A percentile compares a stretch with the other conserved stretches of the same genome.
phyloP scores from a whole-genome alignment of 345 rosid genomes.

The Hibiscus tridactylites region DNA sequence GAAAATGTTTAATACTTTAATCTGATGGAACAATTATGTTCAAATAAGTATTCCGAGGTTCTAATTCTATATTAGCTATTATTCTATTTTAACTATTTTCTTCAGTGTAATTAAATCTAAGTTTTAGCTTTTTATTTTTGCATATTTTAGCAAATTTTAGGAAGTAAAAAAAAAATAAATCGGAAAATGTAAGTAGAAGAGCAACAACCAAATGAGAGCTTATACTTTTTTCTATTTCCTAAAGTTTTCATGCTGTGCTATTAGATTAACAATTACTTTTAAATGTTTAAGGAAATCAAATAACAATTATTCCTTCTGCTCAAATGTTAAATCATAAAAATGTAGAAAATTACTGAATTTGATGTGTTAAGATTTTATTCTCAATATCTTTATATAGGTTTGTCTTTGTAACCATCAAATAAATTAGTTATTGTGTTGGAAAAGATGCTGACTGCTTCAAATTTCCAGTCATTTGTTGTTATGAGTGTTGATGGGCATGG shows the following conservation, averaged over 20 bases:
- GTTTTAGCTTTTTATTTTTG: background rate
- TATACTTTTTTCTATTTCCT: background rate
- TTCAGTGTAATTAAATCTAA: background rate
- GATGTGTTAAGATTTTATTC: background rate
- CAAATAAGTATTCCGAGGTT: background rate
- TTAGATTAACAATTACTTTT: background rate
- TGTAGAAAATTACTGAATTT: background rate
- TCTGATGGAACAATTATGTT: background rate
- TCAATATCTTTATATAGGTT: background rate
- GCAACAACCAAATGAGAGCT: background rate
- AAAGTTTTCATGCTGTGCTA: background rate
- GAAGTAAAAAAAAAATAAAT: background rate
- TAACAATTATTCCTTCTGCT: background rate
- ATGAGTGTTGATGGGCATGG: conserved; percentile 43
- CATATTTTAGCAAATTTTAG: background rate
- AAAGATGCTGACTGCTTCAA: conserved; percentile 2
- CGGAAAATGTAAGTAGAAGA: background rate
- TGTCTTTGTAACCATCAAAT: background rate
- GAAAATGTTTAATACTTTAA: background rate
- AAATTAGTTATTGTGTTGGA: background rate
- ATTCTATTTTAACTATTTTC: background rate
- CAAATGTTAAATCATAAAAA: background rate
- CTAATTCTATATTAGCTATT: background rate
- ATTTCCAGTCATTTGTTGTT: conserved; percentile 36
- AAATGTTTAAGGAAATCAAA: background rate